Evolutionary conservation across 2,329 filamentous ascomycete species (phyloP).

Genomic region (Aspergillus brasiliensis): DNA sequence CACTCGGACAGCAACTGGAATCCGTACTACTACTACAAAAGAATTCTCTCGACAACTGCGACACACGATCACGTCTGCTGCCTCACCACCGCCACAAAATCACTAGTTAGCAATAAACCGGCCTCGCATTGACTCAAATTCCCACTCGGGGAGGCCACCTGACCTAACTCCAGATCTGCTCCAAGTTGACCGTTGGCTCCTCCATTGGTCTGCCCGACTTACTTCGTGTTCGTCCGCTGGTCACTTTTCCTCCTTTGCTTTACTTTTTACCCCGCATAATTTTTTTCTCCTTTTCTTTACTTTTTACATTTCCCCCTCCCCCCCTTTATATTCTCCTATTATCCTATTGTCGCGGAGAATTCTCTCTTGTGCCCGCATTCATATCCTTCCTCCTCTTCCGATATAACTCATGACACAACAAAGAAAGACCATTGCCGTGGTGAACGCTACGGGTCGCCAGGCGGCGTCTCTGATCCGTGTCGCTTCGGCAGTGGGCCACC

Average conservation of each 20-base stretch:
- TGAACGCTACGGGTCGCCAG: constrained; percentile 95
- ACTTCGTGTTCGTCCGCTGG: constrained; percentile 8
- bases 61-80: not conserved
- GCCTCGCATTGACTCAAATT: constrained; percentile 3
- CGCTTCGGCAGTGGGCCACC: constrained; percentile 89
- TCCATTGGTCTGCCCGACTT: constrained; percentile 14
- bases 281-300: constrained; percentile 11
- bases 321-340: not conserved
- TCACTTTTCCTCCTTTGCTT: constrained; percentile 12
- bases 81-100: not conserved
- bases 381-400: not conserved
- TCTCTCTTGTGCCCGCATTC: constrained; percentile 9
- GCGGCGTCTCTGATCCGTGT: constrained; percentile 93
- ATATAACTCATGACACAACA: constrained; percentile 40
- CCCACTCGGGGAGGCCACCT: constrained; percentile 15
- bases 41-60: not conserved
- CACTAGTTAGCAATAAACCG: not conserved
- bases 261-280: constrained; percentile 22
- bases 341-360: not conserved
- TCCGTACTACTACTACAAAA: not conserved
- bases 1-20: not conserved
- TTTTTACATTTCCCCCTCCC: constrained; percentile 1
- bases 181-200: constrained; percentile 18
- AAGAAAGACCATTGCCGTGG: constrained; percentile 84
- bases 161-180: constrained; percentile 19